These are phyloP conservation scores for Plantago major DNA, from an alignment of 257 asterid species.

Conservation along the genomic window DNA sequence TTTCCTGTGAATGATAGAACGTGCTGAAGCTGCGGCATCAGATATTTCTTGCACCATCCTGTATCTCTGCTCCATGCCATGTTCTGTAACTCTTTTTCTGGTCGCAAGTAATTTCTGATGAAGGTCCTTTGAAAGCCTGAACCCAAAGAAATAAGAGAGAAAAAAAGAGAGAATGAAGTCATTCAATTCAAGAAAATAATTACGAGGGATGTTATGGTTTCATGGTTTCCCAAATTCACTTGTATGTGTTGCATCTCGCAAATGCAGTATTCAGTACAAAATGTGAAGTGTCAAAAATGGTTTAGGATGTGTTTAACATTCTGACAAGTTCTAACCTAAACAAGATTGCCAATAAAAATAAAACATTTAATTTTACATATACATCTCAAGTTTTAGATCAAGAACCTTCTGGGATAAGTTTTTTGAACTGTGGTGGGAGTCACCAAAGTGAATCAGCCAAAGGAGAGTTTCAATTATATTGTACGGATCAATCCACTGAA, in stretches of 20 bases:
- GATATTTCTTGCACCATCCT: slow-evolving; percentile 59
- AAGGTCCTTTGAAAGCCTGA: slow-evolving; percentile 71
- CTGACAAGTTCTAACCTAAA: too few species aligned
- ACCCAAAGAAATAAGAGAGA: slow-evolving; percentile 7
- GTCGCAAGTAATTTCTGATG: slow-evolving; percentile 45
- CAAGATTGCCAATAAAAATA: too few species aligned
- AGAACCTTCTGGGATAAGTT: too few species aligned
- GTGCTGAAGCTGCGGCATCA: slow-evolving; percentile 72
- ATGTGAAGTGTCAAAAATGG: background rate
- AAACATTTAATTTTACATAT: too few species aligned
- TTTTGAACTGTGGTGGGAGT: too few species aligned
- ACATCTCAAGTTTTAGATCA: too few species aligned
- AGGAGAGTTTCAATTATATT: too few species aligned
- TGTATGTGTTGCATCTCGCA: background rate
- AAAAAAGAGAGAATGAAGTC: background rate
- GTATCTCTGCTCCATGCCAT: slow-evolving; percentile 43
- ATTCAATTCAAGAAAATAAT: slow-evolving; percentile 9
- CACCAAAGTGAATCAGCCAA: too few species aligned
- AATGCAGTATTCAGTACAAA: background rate
- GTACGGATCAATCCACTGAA: too few species aligned
- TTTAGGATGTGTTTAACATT: too few species aligned
- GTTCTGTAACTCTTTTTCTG: slow-evolving; percentile 48
- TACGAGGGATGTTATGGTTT: background rate
- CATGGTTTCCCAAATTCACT: background rate
- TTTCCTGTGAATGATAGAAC: slow-evolving; percentile 67